phyloP scores from a whole-genome alignment of 2,329 filamentous ascomycete genomes.

The Botrytis sinoallii region DNA sequence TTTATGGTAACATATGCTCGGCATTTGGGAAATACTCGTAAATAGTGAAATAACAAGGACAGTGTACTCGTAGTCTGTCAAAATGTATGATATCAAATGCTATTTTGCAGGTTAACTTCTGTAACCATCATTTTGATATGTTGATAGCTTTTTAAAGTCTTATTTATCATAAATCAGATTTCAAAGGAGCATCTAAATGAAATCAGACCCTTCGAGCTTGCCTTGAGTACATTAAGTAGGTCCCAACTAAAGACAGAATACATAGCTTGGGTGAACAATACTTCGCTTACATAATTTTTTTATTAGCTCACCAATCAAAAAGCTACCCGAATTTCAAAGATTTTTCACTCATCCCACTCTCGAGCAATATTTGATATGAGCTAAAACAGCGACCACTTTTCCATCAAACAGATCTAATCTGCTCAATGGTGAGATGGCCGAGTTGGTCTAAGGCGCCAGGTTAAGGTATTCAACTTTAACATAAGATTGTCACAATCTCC shows the following conservation, averaged over 20 bases:
- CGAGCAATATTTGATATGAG: rapidly evolving
- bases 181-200: not conserved
- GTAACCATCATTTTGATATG: too few relatives aligned
- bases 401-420: not conserved
- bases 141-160: not conserved
- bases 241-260: not conserved
- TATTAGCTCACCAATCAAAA: not conserved
- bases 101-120: not conserved
- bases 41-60: not conserved
- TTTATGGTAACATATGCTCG: not conserved
- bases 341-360: not conserved
- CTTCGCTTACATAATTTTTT: not conserved
- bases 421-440: slow-evolving; percentile 8
- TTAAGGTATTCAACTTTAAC: not conserved
- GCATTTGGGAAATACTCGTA: not conserved
- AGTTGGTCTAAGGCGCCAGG: slow-evolving; percentile 20
- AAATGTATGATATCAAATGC: not conserved
- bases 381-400: rapidly evolving
- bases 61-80: not conserved
- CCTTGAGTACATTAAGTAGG: not conserved
- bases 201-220: not conserved
- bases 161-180: too few relatives aligned
- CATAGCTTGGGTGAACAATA: not conserved
- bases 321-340: not conserved
- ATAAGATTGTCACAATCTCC: not conserved